phyloP scores from a whole-genome alignment of 352 stramenopile species.

The Blastocystis sp. region DNA sequence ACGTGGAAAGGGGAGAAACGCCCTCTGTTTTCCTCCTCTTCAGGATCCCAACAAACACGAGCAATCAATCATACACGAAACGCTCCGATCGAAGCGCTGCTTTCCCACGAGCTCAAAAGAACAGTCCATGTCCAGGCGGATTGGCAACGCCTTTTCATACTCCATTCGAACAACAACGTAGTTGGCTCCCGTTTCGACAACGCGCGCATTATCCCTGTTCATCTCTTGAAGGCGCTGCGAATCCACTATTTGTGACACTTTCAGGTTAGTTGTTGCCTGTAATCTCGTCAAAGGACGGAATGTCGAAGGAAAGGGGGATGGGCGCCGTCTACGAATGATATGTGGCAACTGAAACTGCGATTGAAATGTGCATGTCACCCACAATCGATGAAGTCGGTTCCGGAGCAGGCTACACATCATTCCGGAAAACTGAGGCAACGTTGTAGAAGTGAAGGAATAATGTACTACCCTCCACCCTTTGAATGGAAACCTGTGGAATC shows the following conservation, averaged over 20 bases:
- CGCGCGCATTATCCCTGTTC: background rate
- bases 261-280: background rate
- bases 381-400: slow-evolving; percentile 12
- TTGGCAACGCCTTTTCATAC: background rate
- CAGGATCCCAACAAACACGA: slow-evolving; percentile 30
- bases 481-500: slow-evolving; percentile 47
- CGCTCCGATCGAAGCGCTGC: background rate
- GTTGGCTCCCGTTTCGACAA: slow-evolving; percentile 14
- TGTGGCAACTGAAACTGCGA: background rate
- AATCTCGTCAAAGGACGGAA: slow-evolving; percentile 47
- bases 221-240: background rate
- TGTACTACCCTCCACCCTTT: background rate
- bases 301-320: background rate
- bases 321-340: slow-evolving; percentile 17
- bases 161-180: slow-evolving; percentile 31
- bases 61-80: background rate
- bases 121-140: background rate
- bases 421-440: background rate
- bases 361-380: slow-evolving; percentile 24
- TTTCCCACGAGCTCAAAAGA: background rate
- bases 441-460: slow-evolving; percentile 10
- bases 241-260: slow-evolving; percentile 30
- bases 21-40: background rate
- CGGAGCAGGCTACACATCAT: slow-evolving; percentile 17
- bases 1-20: background rate